Evolutionary conservation across 2,329 filamentous ascomycete species (phyloP).

Genomic region (Arachnomyces sp.): DNA sequence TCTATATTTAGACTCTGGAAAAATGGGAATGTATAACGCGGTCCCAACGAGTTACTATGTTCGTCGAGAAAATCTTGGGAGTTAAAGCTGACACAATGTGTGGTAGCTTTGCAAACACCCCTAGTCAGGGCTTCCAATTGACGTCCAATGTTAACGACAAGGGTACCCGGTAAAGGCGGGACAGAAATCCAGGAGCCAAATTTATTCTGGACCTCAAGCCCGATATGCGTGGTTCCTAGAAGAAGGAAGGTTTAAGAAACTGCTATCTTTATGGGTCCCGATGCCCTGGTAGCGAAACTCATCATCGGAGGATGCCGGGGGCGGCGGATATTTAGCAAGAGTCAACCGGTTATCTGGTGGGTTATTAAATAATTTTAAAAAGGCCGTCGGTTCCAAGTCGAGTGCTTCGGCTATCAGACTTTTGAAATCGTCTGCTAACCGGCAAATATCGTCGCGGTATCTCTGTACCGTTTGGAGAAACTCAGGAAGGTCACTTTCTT

Average conservation of each 20-base stretch:
- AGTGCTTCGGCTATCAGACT: no score
- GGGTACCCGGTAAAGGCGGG: slow-evolving; percentile 35
- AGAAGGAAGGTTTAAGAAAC: slow-evolving; percentile 44
- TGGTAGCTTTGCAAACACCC: slow-evolving; percentile 30
- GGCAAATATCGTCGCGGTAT: no score
- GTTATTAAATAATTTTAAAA: slow-evolving; percentile 26
- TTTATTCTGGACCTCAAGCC: slow-evolving; percentile 44
- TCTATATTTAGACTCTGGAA: slow-evolving; percentile 31
- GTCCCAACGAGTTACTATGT: slow-evolving; percentile 18
- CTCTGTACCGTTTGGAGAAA: no score
- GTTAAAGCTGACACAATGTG: slow-evolving; percentile 27
- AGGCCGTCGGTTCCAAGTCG: no score
- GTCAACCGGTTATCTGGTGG: slow-evolving; percentile 30
- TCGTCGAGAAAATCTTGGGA: slow-evolving; percentile 21
- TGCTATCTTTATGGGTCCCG: slow-evolving; percentile 43
- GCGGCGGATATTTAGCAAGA: slow-evolving; percentile 39
- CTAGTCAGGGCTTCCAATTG: slow-evolving; percentile 29
- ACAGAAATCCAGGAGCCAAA: slow-evolving; percentile 40
- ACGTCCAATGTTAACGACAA: slow-evolving; percentile 44
- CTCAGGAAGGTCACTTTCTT: no score
- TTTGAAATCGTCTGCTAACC: no score
- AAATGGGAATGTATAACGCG: slow-evolving; percentile 29
- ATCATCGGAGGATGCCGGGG: slow-evolving; percentile 17
- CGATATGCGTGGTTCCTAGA: slow-evolving; percentile 37
- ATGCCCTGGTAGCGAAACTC: slow-evolving; percentile 30